Conservation (phyloP, 1,139 yeast genomes). For the Arxiozyma slooffiae region DNA sequence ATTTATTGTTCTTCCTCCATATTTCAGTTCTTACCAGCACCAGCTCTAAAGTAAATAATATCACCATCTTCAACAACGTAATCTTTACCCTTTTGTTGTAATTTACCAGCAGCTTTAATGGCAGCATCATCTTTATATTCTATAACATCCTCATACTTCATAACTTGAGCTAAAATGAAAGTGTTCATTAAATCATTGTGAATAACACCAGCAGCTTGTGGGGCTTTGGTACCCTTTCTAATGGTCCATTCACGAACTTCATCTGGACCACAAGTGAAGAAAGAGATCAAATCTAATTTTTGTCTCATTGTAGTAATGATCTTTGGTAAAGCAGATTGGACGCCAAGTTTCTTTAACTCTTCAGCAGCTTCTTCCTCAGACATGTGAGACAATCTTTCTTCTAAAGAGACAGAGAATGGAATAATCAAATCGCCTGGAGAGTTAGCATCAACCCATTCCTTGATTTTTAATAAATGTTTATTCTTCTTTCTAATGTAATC, state of each 20-base stretch:
- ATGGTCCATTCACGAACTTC: constrained; percentile 88
- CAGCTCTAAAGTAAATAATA: constrained; percentile 87
- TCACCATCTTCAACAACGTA: constrained; percentile 91
- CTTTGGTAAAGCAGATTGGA: constrained; percentile 80
- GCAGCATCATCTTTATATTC: constrained; percentile 78
- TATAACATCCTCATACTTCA: constrained; percentile 71
- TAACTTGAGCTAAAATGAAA: constrained; percentile 71
- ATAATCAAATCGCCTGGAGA: constrained; percentile 93
- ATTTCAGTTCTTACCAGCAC: constrained; percentile 72
- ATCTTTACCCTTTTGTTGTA: constrained; percentile 91
- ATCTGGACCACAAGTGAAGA: constrained; percentile 77
- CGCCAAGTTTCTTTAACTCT: constrained; percentile 80
- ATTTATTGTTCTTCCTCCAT: constrained; percentile 7
- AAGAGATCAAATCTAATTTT: constrained; percentile 71
- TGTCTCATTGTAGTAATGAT: constrained; percentile 77
- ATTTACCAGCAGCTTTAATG: constrained; percentile 89
- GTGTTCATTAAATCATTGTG: constrained; percentile 73
- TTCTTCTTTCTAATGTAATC: constrained; percentile 97
- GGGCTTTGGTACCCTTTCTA: constrained; percentile 75
- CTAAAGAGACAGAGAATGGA: constrained; percentile 87
- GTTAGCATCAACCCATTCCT: constrained; percentile 91
- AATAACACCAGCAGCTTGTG: constrained; percentile 82
- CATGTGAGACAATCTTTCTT: constrained; percentile 86
- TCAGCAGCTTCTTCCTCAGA: constrained; percentile 85
- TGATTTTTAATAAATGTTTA: constrained; percentile 81